Base-by-base conservation (phyloP, 495 filamentous ascomycete genomes). In the Cryomyces antarcticus region DNA sequence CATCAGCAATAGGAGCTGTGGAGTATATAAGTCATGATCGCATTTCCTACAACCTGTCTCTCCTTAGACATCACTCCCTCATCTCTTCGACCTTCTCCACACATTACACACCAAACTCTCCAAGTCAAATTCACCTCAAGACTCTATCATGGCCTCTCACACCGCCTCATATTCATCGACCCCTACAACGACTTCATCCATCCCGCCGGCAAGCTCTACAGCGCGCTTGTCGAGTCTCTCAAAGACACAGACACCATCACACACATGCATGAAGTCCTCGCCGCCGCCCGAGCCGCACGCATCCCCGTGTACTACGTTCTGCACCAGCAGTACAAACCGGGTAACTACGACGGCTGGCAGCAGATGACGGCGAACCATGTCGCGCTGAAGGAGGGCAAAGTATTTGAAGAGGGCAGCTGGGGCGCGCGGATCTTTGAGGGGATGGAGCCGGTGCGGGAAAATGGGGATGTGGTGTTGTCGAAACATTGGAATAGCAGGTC, bases 161-260 rank as follows among this genome's bases (percentile, higher is more conserved):
- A 24, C 1, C 17, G 17, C 17, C 17, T 24, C 17, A 24, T 24
- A 24, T 24, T 54, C 37, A 55, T 52, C 27, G 52, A 55, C 47
- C 49, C 49, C 1, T 55, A 55, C 49, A 57, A 57, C 42, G 54
- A 57, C 49, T 57, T 52, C 47, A 34, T 57, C 3, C 52, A 57
- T 37, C 49, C 52, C 29, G 38, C 41, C 11, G 55, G 55, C 36
- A 57, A 57, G 37, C 30, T 54, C 5, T 47, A 42, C 17, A 24
- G 10, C 7, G 12, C 45, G 2, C 41, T 52, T 13, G 42, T 37
- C 7, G 49, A 45, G 7, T 49, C 45, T 31, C 41, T 56, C 11
- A 37, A 37, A 28, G 44, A 41, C 3, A 52, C 39, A 2, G 34
- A 54, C 30, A 54, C 55, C 9, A 44, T 56, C 37, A 40, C 34